Evolutionary conservation across 345 rosid genomes (phyloP), one percentile per base, ranked within the genome.

Genomic region (Carallia pectinifolia): DNA sequence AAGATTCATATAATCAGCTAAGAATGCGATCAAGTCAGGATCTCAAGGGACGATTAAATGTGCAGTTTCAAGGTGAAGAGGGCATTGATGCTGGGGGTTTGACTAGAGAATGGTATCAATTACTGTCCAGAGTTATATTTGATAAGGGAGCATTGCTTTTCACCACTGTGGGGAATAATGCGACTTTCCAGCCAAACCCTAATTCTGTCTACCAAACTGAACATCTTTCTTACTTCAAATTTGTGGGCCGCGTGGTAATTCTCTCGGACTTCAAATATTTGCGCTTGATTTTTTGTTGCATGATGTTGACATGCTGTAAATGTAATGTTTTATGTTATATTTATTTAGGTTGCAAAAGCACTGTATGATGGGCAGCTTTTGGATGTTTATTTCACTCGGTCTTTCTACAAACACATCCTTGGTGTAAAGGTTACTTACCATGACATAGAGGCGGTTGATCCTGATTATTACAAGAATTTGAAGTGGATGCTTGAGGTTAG

Each of bases 1-100:
- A 94, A 84, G 97, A 94, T 80, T 94, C 98, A 1, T 94, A 91
- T 84, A 91, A 94, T 83, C 97, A 94, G 85, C 82, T 94, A 77
- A 86, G 98, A 34, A 88, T 94, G 97, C 89, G 96, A 62, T 83
- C 98, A 74, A 84, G 77, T 55, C 96, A 80, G 75, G 98, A 94
- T 82, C 81, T 94, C 71, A 94, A 82, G 80, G 98, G 98, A 77
- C 89, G 97, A 60, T 74, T 91, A 74, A 94, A 91, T 37, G 97
- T 94, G 73, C 96, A 90, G 74, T 94, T 94, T 80, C 98, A 94
- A 82, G 97, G 97, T 74, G 98, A 94, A 74, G 98, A 94, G 80
- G 98, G 98, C 61, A 91, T 94, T 76, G 98, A 94, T 90, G 98
- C 98, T 62, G 98, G 98, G 44, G 98, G 98, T 62, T 83, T 94